phyloP scores from a whole-genome alignment of 2,329 filamentous ascomycete species.

The Phaeosphaeria sp. region DNA sequence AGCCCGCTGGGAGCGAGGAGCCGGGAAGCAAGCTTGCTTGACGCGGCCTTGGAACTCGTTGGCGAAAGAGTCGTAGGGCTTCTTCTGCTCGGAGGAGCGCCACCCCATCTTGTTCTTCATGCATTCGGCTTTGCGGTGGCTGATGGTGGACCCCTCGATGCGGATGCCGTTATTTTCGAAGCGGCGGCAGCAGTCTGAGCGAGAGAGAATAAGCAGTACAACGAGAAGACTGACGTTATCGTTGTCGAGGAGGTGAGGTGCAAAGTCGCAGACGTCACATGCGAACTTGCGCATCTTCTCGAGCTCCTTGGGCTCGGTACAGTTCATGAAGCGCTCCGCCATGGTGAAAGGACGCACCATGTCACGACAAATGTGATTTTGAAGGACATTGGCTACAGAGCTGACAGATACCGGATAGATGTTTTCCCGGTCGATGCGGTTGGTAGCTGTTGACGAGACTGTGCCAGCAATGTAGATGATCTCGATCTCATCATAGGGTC shows the following conservation, averaged over 20 bases:
- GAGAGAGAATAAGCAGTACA: conserved; percentile 43
- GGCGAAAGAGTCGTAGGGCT: conserved; percentile 45
- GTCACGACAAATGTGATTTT: conserved; percentile 43
- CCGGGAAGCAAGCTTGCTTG: conserved; percentile 41
- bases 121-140: conserved; percentile 46
- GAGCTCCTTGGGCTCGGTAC: conserved; percentile 40
- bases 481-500: conserved; percentile 47
- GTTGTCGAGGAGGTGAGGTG: conserved; percentile 48
- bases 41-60: conserved; percentile 45
- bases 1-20: conserved; percentile 29
- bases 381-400: conserved; percentile 41
- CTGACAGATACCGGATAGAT: conserved; percentile 46
- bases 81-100: conserved; percentile 40
- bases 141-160: conserved; percentile 48
- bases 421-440: conserved; percentile 38
- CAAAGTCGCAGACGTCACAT: conserved; percentile 45
- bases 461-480: conserved; percentile 48
- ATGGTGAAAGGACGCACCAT: conserved; percentile 44
- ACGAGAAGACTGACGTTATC: conserved; percentile 47
- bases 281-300: conserved; percentile 42
- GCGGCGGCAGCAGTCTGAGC: conserved; percentile 43
- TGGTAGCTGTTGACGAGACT: conserved; percentile 45
- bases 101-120: conserved; percentile 48
- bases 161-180: conserved; percentile 47
- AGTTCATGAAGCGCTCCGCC: conserved; percentile 43